Base-by-base conservation (phyloP, 2,329 filamentous ascomycete genomes). In the Diaporthe humulicola region DNA sequence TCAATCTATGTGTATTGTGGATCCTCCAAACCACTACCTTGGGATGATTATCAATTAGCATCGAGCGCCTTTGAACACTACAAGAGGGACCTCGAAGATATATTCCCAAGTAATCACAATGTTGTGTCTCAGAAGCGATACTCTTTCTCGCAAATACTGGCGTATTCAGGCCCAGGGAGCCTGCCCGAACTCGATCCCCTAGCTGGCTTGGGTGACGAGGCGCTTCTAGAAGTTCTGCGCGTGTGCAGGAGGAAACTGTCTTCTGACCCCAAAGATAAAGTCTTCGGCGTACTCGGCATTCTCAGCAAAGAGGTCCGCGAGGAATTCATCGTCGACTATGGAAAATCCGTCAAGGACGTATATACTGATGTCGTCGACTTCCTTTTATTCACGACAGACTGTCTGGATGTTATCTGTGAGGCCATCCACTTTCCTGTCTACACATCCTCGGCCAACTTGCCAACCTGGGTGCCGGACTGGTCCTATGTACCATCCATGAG, bases 391-490 rank as follows among this genome's bases (percentile, higher is more conserved):
- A 79, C 75, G 0, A 81, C 79, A 1, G 40, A 74, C 4, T 67
- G 75, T 4, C 76, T 84, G 1, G 82, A 84, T 72, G 79, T 85
- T 17, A 80, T 85, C 17, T 82, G 82, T 76, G 81, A 83, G 52
- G 76, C 81, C 8, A 82, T 84, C 57, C 79, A 84, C 67, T 83
- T 80, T 54, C 82, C 82, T 0, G 61, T 78, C 2, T 77, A 81
- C 50, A 78, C 75, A 3, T 78, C 75, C 61, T 74, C 78, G 6
- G 33, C 74, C 2, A 79, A 76, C 19, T 74, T 85, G 6, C 83
- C 83, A 3, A 79, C 78, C 0, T 85, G 81, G 80, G 80, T 81
- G 9, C 83, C 83, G 0, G 83, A 85, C 74, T 85, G 83, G 82
- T 84, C 82, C 0, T 77, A 82, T 61, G 77, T 77, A 3, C 77